A percentile compares a stretch with the other conserved stretches of the same genome.
These are phyloP conservation scores for Lactifluus rugatus DNA, from an alignment of 768 basidiomycete genomes.

Conservation along the genomic window DNA sequence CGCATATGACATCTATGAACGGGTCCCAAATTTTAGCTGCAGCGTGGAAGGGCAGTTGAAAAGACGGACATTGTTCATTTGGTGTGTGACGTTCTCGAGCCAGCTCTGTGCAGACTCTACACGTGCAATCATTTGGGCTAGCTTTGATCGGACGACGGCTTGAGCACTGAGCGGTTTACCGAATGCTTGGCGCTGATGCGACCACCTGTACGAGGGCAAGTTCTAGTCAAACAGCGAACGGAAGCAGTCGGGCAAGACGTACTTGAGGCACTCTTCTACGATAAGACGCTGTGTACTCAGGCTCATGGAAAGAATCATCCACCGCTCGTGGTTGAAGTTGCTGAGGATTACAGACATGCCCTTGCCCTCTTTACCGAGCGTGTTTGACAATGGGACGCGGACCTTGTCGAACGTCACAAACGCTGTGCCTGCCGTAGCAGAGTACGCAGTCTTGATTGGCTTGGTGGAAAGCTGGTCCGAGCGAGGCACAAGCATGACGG, in stretches of 20 bases:
- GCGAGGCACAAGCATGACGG: constrained; percentile 67
- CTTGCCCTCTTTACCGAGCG: constrained; percentile 76
- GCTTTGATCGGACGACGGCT: constrained; percentile 80
- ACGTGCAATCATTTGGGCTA: constrained; percentile 84
- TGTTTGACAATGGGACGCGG: constrained; percentile 77
- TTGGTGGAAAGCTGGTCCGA: constrained; percentile 70
- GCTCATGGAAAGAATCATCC: constrained; percentile 72
- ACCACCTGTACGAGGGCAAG: constrained; percentile 49
- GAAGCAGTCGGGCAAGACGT: constrained; percentile 14
- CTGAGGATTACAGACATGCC: constrained; percentile 77
- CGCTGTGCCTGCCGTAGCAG: constrained; percentile 82
- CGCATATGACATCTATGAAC: constrained; percentile 66
- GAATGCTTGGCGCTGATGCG: constrained; percentile 81
- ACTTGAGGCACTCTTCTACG: constrained; percentile 89
- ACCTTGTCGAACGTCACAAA: constrained; percentile 73
- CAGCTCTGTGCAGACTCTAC: constrained; percentile 80
- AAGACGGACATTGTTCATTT: constrained; percentile 73
- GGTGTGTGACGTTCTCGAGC: constrained; percentile 83
- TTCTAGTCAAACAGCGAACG: background rate
- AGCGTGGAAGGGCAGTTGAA: constrained; percentile 7
- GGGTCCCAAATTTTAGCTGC: background rate
- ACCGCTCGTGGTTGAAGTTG: constrained; percentile 86
- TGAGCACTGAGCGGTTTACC: constrained; percentile 77
- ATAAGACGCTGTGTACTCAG: constrained; percentile 68
- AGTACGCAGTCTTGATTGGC: constrained; percentile 89